phyloP scores from a whole-genome alignment of 106 monocot species.

The Xerophyta viscosa region DNA sequence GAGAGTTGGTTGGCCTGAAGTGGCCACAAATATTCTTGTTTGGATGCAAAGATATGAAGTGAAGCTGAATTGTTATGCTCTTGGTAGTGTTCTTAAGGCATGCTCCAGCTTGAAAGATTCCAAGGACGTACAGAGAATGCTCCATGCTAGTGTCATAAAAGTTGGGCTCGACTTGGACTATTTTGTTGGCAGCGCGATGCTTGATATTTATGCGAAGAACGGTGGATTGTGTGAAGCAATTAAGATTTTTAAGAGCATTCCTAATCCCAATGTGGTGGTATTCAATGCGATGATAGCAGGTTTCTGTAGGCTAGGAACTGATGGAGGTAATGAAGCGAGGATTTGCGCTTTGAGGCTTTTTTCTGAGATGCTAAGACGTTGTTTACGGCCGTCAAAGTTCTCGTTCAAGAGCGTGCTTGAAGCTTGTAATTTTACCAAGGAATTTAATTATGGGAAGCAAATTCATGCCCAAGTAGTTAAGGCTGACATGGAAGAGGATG shows the following conservation, averaged over 20 bases:
- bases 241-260: conserved; percentile 29
- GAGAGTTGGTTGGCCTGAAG: conserved; percentile 13
- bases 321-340: conserved; percentile 11
- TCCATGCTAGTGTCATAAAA: conserved; percentile 43
- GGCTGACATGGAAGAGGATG: conserved; percentile 31
- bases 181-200: conserved; percentile 39
- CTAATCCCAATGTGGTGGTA: conserved; percentile 44
- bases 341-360: conserved; percentile 37
- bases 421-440: conserved; percentile 40
- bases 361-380: conserved; percentile 40
- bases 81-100: conserved; percentile 42
- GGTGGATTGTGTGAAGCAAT: conserved; percentile 25
- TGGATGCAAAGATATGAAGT: conserved; percentile 27
- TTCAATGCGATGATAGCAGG: conserved; percentile 66
- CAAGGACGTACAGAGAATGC: conserved; percentile 16
- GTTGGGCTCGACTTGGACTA: conserved; percentile 33
- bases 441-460: conserved; percentile 51
- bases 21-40: conserved; percentile 23
- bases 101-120: conserved; percentile 13
- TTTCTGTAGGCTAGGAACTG: conserved; percentile 14
- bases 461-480: conserved; percentile 52
- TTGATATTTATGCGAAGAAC: conserved; percentile 57
- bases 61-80: conserved; percentile 29
- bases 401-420: conserved; percentile 54
- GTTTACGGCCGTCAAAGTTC: conserved; percentile 51